Percentiles rank a stretch among this genome's conserved stretches.
Evolutionary conservation across 73 alveolate species (phyloP).

Genomic region (Tetrahymena thermophila): DNA sequence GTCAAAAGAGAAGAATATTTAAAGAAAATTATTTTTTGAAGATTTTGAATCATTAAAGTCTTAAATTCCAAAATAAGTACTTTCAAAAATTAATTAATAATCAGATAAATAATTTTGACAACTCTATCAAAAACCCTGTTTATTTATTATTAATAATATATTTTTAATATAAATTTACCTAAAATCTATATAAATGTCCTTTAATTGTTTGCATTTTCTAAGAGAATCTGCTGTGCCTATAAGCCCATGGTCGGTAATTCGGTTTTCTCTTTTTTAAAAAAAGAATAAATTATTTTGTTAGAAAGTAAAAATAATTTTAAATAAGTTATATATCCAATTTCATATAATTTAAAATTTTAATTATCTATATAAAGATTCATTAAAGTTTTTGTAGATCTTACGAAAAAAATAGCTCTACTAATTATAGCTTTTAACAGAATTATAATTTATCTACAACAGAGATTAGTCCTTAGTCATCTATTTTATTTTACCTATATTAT

Average conservation of each 20-base stretch:
- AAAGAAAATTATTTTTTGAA: no score
- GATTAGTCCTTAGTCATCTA: not conserved
- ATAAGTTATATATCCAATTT: not conserved
- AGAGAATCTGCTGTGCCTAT: not conserved
- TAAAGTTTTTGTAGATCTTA: not conserved
- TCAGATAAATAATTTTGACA: no score
- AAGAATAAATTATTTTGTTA: not conserved
- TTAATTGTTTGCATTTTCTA: not conserved
- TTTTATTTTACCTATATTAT: not conserved
- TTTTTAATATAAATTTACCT: not conserved
- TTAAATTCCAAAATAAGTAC: no score
- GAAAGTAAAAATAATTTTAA: not conserved
- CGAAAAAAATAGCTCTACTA: not conserved
- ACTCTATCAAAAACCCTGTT: no score
- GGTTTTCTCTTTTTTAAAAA: not conserved
- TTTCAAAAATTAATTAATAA: no score
- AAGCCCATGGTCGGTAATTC: not conserved
- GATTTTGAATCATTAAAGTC: no score
- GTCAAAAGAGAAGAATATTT: no score
- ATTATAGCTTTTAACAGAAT: not conserved
- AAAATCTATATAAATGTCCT: not conserved
- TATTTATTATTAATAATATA: no score
- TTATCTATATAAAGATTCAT: no score
- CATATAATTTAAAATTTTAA: not conserved
- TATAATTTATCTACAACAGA: not conserved